Evolutionary conservation across 192 early-diverging fungal species (phyloP).

Genomic region (Coemansia sp.): DNA sequence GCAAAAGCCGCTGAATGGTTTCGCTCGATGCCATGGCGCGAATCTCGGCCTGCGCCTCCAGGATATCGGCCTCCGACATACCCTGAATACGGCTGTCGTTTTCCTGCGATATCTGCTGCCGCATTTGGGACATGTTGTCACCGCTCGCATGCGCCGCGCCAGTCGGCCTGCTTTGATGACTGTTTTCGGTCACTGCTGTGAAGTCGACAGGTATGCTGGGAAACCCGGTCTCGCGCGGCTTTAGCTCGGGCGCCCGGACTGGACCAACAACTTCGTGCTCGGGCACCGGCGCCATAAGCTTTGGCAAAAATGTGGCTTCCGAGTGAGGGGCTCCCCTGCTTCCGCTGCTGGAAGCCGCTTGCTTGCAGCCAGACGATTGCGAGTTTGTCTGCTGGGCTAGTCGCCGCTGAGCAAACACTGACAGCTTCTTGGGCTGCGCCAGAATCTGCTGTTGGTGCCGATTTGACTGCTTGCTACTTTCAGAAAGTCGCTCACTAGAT

Average conservation of each 20-base stretch:
- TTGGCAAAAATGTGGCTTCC: constrained; percentile 50
- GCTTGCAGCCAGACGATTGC: too few species aligned
- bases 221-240: constrained; percentile 28
- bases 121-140: not conserved
- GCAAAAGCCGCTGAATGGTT: constrained; percentile 65
- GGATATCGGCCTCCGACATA: constrained; percentile 78
- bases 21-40: constrained; percentile 63
- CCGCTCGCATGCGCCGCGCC: not conserved
- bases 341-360: not conserved
- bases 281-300: constrained; percentile 51
- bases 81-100: constrained; percentile 64
- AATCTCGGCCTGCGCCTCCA: constrained; percentile 70
- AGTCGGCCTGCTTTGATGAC: not conserved
- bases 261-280: constrained; percentile 24
- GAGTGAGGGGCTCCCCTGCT: not conserved
- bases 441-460: not conserved
- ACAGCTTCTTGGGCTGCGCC: constrained; percentile 24
- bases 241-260: constrained; percentile 16
- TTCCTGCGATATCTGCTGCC: constrained; percentile 30
- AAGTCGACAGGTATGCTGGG: constrained; percentile 30
- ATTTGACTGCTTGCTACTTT: not conserved
- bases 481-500: constrained; percentile 7
- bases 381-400: constrained; percentile 36
- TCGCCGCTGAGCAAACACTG: constrained; percentile 56
- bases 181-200: not conserved